Base-by-base conservation (phyloP, 139 green algal species). In the Edaphochlamys debaryana region DNA sequence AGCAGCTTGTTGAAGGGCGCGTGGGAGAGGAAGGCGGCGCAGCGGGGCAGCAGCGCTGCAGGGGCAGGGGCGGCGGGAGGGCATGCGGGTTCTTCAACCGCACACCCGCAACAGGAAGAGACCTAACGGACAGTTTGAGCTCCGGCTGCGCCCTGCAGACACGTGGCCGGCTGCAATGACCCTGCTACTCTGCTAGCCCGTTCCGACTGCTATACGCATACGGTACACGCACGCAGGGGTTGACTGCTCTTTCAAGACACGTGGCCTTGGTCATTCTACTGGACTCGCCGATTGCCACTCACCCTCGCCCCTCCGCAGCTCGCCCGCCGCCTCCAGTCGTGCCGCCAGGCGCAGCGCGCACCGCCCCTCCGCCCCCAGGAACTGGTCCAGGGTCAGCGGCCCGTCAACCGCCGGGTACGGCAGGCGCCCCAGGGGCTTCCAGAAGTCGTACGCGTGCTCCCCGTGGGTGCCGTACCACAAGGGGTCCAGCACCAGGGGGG, bases 1-100 rank as follows among this genome's bases (percentile, higher is more conserved):
- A 96, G 90, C 38, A 98, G 85, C 88, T 96, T 96, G 86, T 94
- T 91, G 87, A 94, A 96, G 23, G 95, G 95, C 3, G 91, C 73
- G 72, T 98, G 95, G 58, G 91, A 88, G 20, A 95, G 29, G 69
- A 87, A 91, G 67, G 91, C 91, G 69, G 94, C 80, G 64, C 89
- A 82, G 6, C 80, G 85, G 6, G 50, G 66, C 64, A 95, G 73
- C 56, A 92, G 40, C n/a, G 71, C 88, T 76, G 82, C 52, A 38
- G 34, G 15, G 68, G 68, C 30, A 37, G 22, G 3, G 40, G 40
- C 8, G 68, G 17, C 3, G 11, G 19, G 67, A n/a, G n/a, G n/a
- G n/a, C n/a, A n/a, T n/a, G n/a, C n/a, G n/a, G n/a, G n/a, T n/a
- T n/a, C n/a, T n/a, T n/a, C n/a, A n/a, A n/a, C n/a, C n/a, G n/a